phyloP scores from a whole-genome alignment of 2,329 filamentous ascomycete species.

The Teratosphaeria viscida region DNA sequence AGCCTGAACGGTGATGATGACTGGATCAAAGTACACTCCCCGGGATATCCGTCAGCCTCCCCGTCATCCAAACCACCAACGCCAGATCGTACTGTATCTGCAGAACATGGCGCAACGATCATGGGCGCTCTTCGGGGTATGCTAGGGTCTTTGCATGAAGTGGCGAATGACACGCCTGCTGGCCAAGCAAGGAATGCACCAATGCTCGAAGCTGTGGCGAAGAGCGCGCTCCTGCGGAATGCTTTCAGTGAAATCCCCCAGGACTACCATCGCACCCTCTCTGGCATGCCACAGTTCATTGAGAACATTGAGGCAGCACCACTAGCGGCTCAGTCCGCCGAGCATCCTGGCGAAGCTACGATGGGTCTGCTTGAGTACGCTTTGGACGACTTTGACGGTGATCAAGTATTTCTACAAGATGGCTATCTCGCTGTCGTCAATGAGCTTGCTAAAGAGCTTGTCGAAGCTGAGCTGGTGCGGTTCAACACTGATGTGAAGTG shows the following conservation, averaged over 20 bases:
- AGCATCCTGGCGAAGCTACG: conserved; percentile 7
- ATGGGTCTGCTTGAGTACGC: conserved; percentile 16
- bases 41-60: background rate
- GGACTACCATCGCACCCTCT: conserved; percentile 9
- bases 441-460: conserved; percentile 11
- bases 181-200: conserved; percentile 9
- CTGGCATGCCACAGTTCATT: conserved; percentile 13
- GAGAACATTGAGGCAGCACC: conserved; percentile 18
- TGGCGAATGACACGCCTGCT: conserved; percentile 4
- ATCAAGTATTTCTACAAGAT: conserved; percentile 18
- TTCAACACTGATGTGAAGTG: conserved; percentile 5
- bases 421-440: conserved; percentile 14
- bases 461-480: conserved; percentile 5
- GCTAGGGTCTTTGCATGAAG: conserved; percentile 10
- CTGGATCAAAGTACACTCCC: conserved; percentile 5
- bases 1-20: conserved; percentile 1
- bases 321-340: conserved; percentile 15
- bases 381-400: conserved; percentile 18
- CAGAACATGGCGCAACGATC: conserved; percentile 4
- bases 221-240: conserved; percentile 4
- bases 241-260: conserved; percentile 8
- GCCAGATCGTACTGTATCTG: conserved; percentile 10
- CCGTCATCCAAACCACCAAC: background rate
- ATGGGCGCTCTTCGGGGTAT: conserved; percentile 11
- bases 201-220: conserved; percentile 10